These are phyloP conservation scores for Leccinum pellstonianum DNA, from an alignment of 768 basidiomycete species.

Conservation along the genomic window DNA sequence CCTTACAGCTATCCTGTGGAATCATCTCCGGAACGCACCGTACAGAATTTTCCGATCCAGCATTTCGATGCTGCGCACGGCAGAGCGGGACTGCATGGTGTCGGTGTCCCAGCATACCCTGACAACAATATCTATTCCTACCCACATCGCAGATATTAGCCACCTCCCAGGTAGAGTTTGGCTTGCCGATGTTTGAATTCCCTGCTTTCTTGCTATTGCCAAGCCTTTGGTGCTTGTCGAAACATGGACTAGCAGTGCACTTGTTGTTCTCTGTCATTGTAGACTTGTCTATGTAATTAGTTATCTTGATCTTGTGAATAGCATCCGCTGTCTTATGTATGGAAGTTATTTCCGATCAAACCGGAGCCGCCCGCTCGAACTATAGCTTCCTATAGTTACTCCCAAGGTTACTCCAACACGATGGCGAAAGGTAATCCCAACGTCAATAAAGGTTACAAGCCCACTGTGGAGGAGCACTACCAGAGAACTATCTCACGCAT, in stretches of 20 bases:
- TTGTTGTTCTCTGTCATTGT: slow-evolving; percentile 5
- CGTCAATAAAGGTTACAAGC: slow-evolving; percentile 8
- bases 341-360: background rate
- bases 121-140: slow-evolving; percentile 16
- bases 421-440: slow-evolving; percentile 20
- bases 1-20: slow-evolving; percentile 13
- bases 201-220: slow-evolving; percentile 7
- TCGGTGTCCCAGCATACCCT: slow-evolving; percentile 9
- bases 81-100: slow-evolving; percentile 14
- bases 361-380: background rate
- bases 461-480: slow-evolving; percentile 49
- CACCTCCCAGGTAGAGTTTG: background rate
- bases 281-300: slow-evolving; percentile 4
- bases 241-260: slow-evolving; percentile 12
- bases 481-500: slow-evolving; percentile 65
- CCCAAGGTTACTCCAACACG: background rate
- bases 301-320: slow-evolving; percentile 7
- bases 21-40: slow-evolving; percentile 11
- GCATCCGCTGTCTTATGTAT: background rate
- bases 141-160: slow-evolving; percentile 8
- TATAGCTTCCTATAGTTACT: background rate
- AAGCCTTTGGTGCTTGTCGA: slow-evolving; percentile 12
- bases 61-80: slow-evolving; percentile 9
- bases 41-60: slow-evolving; percentile 12
- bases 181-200: slow-evolving; percentile 7